Percentiles rank a stretch among this genome's conserved stretches.
phyloP scores from a whole-genome alignment of 208 protist genomes.

The Borovskyia barvae region DNA sequence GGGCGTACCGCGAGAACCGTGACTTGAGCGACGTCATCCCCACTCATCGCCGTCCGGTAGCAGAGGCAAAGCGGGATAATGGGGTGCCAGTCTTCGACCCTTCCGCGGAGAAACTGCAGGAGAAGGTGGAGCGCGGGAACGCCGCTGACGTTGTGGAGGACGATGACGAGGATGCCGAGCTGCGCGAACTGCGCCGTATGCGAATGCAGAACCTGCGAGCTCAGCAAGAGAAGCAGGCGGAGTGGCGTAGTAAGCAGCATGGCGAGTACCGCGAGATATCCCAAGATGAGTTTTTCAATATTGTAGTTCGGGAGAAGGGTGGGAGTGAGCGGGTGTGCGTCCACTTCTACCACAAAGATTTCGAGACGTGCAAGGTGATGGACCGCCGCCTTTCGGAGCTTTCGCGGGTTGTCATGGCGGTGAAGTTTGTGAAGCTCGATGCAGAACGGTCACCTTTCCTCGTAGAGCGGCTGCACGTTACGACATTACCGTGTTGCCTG shows the following conservation, averaged over 20 bases:
- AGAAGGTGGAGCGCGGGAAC: constrained; percentile 30
- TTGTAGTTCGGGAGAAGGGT: constrained; percentile 90
- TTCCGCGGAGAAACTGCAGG: constrained; percentile 44
- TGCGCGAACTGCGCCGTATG: constrained; percentile 65
- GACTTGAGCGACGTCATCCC: constrained; percentile 80
- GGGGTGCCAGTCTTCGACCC: constrained; percentile 75
- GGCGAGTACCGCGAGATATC: constrained; percentile 91
- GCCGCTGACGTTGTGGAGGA: constrained; percentile 37
- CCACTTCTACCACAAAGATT: constrained; percentile 96
- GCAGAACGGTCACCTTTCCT: constrained; percentile 94
- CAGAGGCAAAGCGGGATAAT: constrained; percentile 32
- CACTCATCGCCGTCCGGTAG: constrained; percentile 62
- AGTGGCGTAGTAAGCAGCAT: constrained; percentile 89
- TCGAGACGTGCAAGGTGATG: constrained; percentile 95
- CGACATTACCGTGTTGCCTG: constrained; percentile 91
- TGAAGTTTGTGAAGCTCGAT: constrained; percentile 95
- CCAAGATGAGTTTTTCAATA: constrained; percentile 94
- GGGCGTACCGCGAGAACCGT: constrained; percentile 62
- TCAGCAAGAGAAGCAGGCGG: constrained; percentile 57
- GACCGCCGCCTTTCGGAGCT: constrained; percentile 92
- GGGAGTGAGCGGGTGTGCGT: constrained; percentile 80
- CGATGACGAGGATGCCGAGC: constrained; percentile 74
- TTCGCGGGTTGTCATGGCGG: constrained; percentile 61
- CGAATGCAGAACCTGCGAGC: constrained; percentile 64
- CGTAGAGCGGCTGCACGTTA: constrained; percentile 89